Percentiles rank a stretch among this genome's conserved stretches.
These are phyloP conservation scores for Discostella stelligeroides DNA, from an alignment of 108 stramenopile genomes.

Conservation along the genomic window DNA sequence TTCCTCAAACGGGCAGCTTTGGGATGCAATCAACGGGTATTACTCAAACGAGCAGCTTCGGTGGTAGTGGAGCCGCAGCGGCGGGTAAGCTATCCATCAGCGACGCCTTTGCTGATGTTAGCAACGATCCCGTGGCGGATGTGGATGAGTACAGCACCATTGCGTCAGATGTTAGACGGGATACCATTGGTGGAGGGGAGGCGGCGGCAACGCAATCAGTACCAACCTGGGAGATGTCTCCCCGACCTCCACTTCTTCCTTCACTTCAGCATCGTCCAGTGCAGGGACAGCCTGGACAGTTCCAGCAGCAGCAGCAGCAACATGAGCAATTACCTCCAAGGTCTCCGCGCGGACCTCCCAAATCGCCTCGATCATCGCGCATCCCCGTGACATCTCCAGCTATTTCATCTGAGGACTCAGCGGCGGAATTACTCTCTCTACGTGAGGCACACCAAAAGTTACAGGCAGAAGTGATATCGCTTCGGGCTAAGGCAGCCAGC, in stretches of 20 bases:
- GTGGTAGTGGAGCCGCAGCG: conserved; percentile 23
- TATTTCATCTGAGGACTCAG: conserved; percentile 5
- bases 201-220: background rate
- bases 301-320: conserved; percentile 9
- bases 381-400: conserved; percentile 10
- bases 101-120: conserved; percentile 86
- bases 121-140: conserved; percentile 29
- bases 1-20: conserved; percentile 17
- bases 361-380: conserved; percentile 5
- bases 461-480: conserved; percentile 80
- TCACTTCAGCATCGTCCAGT: conserved; percentile 11
- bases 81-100: conserved; percentile 38
- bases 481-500: conserved; percentile 74
- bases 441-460: conserved; percentile 71
- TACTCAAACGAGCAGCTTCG: conserved; percentile 18
- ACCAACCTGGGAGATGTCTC: background rate
- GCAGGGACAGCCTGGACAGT: conserved; percentile 8
- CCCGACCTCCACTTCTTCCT: conserved; percentile 7
- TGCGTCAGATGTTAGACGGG: conserved; percentile 5
- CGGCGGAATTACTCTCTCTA: conserved; percentile 66
- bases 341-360: background rate
- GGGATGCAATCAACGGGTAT: conserved; percentile 7
- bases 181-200: background rate
- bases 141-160: conserved; percentile 32
- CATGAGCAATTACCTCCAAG: conserved; percentile 1